These are phyloP conservation scores for Herpotrichia juniperi DNA, from an alignment of 2,329 filamentous ascomycete species.

Conservation along the genomic window DNA sequence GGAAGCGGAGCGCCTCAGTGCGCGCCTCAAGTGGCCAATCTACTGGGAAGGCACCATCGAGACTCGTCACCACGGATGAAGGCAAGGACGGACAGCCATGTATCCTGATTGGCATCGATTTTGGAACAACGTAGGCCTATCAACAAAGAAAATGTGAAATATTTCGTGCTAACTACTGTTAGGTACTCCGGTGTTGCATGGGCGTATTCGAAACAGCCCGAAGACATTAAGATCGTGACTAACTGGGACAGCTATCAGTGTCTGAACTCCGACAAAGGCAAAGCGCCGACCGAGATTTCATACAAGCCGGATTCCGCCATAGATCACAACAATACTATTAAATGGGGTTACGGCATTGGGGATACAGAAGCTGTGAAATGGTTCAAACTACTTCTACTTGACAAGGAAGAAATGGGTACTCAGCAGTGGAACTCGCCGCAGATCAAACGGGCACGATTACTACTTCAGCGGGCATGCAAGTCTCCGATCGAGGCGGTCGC, in stretches of 20 bases:
- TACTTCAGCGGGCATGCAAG: too few species aligned
- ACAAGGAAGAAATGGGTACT: conserved; percentile 2
- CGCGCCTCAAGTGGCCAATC: background rate
- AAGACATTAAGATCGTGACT: conserved; percentile 15
- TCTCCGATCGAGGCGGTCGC: conserved; percentile 12
- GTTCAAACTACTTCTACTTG: conserved; percentile 22
- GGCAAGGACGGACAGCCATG: too few species aligned
- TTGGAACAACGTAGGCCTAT: conserved; percentile 35
- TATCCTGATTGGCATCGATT: conserved; percentile 37
- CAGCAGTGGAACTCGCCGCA: background rate
- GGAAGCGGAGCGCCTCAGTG: background rate
- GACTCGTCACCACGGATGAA: too few species aligned
- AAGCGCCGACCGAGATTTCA: conserved; percentile 16
- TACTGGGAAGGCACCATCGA: background rate
- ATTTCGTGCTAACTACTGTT: background rate
- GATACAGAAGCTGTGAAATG: conserved; percentile 10
- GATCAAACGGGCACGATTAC: background rate
- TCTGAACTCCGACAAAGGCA: conserved; percentile 9
- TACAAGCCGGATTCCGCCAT: too few species aligned
- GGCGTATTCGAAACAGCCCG: conserved; percentile 19
- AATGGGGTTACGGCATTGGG: conserved; percentile 12
- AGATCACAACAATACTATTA: background rate
- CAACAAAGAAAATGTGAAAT: background rate
- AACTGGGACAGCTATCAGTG: conserved; percentile 12
- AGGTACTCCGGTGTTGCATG: conserved; percentile 39